Evolutionary conservation across 176 grass and related monocot species (phyloP), one percentile per base, ranked within the genome.

Genomic region (Cocos nucifera): DNA sequence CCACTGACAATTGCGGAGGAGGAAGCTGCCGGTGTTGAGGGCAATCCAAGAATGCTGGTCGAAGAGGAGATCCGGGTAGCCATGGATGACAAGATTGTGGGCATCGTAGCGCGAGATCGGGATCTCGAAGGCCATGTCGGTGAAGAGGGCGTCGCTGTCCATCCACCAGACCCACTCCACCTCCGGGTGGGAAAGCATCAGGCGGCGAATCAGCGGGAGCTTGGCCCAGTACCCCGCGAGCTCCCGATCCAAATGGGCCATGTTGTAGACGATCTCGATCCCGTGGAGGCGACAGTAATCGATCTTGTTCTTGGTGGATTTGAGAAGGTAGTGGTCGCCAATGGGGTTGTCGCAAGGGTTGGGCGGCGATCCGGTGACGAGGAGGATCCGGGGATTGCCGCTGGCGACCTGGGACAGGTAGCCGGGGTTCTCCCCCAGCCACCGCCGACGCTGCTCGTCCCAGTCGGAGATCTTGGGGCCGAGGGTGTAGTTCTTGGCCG

Each of bases 1-100:
- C 90, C 90, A 95, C 74, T 95, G 90, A 66, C 90, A 89, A 76
- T 95, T 95, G 56, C 90, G 90, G 39, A 95, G 59, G 57, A 95
- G 69, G 77, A 95, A 84, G 69, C 86, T 89, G 29, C 90, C 90
- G 56, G 90, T 87, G 83, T 95, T 95, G 54, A 87, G 23, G 17
- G 78, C 80, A 27, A 89, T 63, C 90, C 90, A 95, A 65, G 78
- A 85, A 69, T 70, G 66, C 54, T 95, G 75, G 66, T 95, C 78
- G 58, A 83, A 95, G 16, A 95, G 62, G 80, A 67, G 15, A 50
- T 57, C 90, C 77, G 61, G 72, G 22, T 74, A 95, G 26, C 90
- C 90, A 51, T 86, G 90, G 73, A 95, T 66, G 39, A 95, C 79
- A 3, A 95, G 90, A 62, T 95, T 89, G 83, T 95, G 63, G 17